Conservation (phyloP, 2,329 filamentous ascomycete genomes). For the Trichophyton benhamiae region DNA sequence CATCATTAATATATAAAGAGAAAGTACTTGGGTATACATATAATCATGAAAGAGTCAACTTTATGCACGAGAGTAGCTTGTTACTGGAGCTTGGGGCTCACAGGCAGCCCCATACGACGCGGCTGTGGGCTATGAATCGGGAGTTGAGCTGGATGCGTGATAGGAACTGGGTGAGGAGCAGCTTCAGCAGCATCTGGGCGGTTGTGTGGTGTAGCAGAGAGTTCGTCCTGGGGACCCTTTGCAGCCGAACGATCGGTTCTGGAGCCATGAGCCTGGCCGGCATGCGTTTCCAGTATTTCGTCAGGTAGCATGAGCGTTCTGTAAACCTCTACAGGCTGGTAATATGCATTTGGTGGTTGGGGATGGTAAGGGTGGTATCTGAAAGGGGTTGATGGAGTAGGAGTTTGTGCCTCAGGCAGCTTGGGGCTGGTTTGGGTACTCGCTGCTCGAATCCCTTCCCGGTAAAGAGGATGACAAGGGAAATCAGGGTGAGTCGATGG, state of each 20-base stretch:
- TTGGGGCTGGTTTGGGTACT: not conserved
- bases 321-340: constrained; percentile 11
- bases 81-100: not conserved
- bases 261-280: not conserved
- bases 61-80: too few species aligned
- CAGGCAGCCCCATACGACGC: not conserved
- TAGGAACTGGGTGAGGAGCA: not conserved
- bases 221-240: not conserved
- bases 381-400: not conserved
- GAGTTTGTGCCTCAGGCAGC: not conserved
- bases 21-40: not conserved
- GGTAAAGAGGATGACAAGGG: constrained; percentile 2
- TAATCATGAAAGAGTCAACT: not conserved
- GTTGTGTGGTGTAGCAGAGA: not conserved
- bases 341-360: constrained; percentile 8
- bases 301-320: constrained; percentile 4
- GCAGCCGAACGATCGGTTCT: not conserved
- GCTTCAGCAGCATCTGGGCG: not conserved
- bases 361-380: constrained; percentile 8
- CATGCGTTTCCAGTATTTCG: not conserved
- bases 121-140: constrained; percentile 1
- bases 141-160: not conserved
- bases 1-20: not conserved
- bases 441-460: not conserved
- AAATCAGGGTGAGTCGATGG: not conserved